Conservation (phyloP, 805 yeast species). For the Hanseniaspora lindneri region DNA sequence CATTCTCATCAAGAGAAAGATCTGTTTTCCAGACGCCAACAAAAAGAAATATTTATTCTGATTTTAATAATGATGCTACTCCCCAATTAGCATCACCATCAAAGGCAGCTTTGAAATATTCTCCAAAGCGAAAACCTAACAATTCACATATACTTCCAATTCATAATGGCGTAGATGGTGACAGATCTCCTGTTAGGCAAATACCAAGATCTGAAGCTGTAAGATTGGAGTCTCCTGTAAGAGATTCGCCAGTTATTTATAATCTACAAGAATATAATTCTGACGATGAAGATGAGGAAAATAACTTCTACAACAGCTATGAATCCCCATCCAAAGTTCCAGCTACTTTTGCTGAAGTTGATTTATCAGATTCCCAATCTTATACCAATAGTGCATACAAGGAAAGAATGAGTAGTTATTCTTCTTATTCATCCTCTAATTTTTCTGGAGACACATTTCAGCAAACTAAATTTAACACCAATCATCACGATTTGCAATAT, state of each 20-base stretch:
- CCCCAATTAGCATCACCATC: constrained; percentile 30
- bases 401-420: constrained; percentile 21
- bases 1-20: constrained; percentile 10
- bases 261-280: constrained; percentile 34
- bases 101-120: constrained; percentile 30
- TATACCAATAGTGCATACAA: constrained; percentile 17
- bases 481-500: constrained; percentile 29
- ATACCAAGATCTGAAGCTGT: constrained; percentile 61
- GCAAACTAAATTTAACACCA: constrained; percentile 30
- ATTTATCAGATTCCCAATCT: constrained; percentile 16
- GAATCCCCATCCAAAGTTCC: constrained; percentile 16
- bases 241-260: constrained; percentile 41
- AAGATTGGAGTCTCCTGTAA: constrained; percentile 57
- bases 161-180: constrained; percentile 8
- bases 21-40: constrained; percentile 15
- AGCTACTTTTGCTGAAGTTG: constrained; percentile 16
- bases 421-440: constrained; percentile 22
- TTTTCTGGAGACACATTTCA: constrained; percentile 28
- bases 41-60: constrained; percentile 4
- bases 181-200: constrained; percentile 23
- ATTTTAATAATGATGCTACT: constrained; percentile 3
- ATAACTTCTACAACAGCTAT: constrained; percentile 21
- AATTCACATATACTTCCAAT: constrained; percentile 27
- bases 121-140: constrained; percentile 31
- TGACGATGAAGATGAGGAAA: constrained; percentile 28